Conservation (phyloP, 345 rosid species). For the Pelargonium nanum region DNA sequence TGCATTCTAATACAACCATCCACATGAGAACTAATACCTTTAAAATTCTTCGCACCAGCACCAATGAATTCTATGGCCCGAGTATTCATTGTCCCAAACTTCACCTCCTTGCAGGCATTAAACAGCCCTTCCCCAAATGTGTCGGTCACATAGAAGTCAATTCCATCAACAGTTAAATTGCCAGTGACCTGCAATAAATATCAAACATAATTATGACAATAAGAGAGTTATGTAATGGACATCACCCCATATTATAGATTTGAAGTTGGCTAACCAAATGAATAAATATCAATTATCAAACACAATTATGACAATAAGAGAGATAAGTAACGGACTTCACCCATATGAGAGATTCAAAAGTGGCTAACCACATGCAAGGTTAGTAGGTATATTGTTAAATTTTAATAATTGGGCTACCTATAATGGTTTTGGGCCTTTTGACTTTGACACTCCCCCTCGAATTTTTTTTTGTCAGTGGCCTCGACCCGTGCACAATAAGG, state of each 20-base stretch:
- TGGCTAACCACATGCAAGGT: too few species aligned
- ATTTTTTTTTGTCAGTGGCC: too few species aligned
- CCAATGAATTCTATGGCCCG: conserved; percentile 84
- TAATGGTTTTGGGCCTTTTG: too few species aligned
- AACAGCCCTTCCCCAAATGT: conserved; percentile 81
- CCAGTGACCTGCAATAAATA: conserved; percentile 49
- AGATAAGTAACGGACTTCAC: too few species aligned
- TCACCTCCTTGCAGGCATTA: conserved; percentile 89
- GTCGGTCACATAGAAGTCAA: conserved; percentile 57
- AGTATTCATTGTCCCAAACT: conserved; percentile 96
- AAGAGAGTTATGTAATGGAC: not conserved
- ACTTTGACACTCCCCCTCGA: too few species aligned
- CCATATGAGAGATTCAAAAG: too few species aligned
- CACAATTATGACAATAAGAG: too few species aligned
- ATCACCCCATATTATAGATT: not conserved
- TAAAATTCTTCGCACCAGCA: conserved; percentile 79
- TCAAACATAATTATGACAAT: conserved; percentile 1
- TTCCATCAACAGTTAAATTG: conserved; percentile 77
- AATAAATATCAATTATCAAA: too few species aligned
- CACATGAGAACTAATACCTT: conserved; percentile 34
- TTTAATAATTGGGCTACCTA: too few species aligned
- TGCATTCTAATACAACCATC: not conserved
- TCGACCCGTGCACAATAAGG: too few species aligned
- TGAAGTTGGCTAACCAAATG: not conserved
- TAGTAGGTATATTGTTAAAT: too few species aligned